These are phyloP conservation scores for Hypoxylon rubiginosum DNA, from an alignment of 2,329 filamentous ascomycete genomes.

Conservation along the genomic window DNA sequence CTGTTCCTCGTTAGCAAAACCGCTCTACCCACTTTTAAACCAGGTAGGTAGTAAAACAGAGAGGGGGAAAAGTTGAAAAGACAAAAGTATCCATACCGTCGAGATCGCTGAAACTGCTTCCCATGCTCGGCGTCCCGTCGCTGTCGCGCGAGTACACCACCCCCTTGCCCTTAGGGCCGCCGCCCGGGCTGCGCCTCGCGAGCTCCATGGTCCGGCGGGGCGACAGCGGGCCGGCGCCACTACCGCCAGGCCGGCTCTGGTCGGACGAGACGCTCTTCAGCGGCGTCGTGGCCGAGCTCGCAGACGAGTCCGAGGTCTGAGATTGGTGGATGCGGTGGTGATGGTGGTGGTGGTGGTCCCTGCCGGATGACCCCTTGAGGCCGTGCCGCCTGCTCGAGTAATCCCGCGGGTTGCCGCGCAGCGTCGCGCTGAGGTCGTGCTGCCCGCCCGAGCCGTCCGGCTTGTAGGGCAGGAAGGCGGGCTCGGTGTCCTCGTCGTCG, in stretches of 20 bases:
- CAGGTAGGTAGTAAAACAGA: slow-evolving; percentile 22
- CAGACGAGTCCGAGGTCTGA: slow-evolving; percentile 74
- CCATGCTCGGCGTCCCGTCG: slow-evolving; percentile 83
- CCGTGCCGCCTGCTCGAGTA: slow-evolving; percentile 48
- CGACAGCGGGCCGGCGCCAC: slow-evolving; percentile 63
- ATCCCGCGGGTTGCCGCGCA: slow-evolving; percentile 60
- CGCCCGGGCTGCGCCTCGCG: slow-evolving; percentile 66
- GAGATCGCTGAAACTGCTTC: slow-evolving; percentile 87
- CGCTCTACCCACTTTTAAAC: not conserved
- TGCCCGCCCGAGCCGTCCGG: slow-evolving; percentile 43
- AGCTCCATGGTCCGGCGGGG: slow-evolving; percentile 72
- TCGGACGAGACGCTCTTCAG: slow-evolving; percentile 49
- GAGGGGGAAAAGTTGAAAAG: slow-evolving; percentile 15
- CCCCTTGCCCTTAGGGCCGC: slow-evolving; percentile 52
- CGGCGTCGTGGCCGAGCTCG: slow-evolving; percentile 63
- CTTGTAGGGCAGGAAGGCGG: slow-evolving; percentile 66
- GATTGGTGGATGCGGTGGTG: slow-evolving; percentile 57
- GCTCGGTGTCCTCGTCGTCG: slow-evolving; percentile 68
- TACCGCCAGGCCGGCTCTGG: slow-evolving; percentile 52
- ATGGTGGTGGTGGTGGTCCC: slow-evolving; percentile 39
- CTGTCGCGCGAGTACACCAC: slow-evolving; percentile 71
- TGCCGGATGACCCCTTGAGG: slow-evolving; percentile 47
- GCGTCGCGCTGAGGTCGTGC: slow-evolving; percentile 66
- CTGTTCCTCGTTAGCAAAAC: slow-evolving; percentile 57
- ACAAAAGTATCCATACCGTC: slow-evolving; percentile 67